Conservation (phyloP, 805 yeast species). For the Metschnikowia continentalis region DNA sequence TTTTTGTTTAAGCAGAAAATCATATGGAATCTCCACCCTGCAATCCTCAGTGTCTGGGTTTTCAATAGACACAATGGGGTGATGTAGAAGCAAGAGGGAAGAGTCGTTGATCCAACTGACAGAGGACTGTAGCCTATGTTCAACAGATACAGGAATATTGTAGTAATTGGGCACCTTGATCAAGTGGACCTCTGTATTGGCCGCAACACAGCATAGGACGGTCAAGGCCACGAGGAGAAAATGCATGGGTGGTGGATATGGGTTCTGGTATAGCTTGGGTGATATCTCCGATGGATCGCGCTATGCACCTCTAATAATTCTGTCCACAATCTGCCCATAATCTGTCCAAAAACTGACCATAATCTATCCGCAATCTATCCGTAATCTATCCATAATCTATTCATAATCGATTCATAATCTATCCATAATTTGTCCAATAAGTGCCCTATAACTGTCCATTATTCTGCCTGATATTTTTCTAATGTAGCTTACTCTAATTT, state of each 20-base stretch:
- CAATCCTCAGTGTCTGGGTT: conserved; percentile 4
- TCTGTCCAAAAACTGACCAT: too few relatives aligned
- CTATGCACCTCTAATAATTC: neutral
- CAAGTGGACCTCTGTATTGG: conserved; percentile 37
- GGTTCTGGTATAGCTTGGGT: neutral
- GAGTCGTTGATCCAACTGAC: conserved; percentile 12
- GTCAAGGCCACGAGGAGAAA: neutral
- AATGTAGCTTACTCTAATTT: too few relatives aligned
- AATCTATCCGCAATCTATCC: too few relatives aligned
- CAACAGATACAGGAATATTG: conserved; percentile 22
- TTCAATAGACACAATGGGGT: conserved; percentile 13
- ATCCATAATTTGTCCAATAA: too few relatives aligned
- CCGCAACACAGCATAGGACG: conserved; percentile 10
- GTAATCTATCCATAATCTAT: too few relatives aligned
- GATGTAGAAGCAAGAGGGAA: conserved; percentile 11
- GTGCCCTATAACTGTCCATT: too few relatives aligned
- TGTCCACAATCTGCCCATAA: too few relatives aligned
- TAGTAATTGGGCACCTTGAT: conserved; percentile 33
- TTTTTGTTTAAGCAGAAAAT: conserved; percentile 5
- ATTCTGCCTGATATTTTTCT: too few relatives aligned
- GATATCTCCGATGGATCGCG: neutral
- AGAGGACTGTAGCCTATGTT: conserved; percentile 3
- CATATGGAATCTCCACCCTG: conserved; percentile 11
- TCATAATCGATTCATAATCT: too few relatives aligned
- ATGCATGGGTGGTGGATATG: neutral